Evolutionary conservation across 2,329 filamentous ascomycete species (phyloP).

Genomic region (Sordariomycetes sp.): DNA sequence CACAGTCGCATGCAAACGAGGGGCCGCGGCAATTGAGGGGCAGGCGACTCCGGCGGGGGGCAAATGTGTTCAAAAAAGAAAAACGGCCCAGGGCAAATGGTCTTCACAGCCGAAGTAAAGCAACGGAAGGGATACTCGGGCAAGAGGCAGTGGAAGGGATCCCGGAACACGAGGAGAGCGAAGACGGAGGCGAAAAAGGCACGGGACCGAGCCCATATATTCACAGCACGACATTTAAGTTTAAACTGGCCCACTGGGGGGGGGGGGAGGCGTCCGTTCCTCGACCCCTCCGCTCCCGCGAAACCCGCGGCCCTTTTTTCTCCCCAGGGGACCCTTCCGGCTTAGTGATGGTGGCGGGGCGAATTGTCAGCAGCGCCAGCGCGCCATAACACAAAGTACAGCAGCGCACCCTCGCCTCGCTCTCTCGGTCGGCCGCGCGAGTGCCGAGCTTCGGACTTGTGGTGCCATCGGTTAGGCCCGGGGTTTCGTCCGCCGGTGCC

Average conservation of each 20-base stretch:
- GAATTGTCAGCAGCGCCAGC: constrained; percentile 2
- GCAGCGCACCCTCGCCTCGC: too few species aligned
- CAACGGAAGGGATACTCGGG: background rate
- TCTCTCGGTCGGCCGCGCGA: background rate
- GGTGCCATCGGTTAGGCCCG: background rate
- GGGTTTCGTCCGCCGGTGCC: background rate
- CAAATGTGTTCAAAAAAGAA: background rate
- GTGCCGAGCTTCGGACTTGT: background rate
- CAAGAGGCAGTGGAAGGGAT: background rate
- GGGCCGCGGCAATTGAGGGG: constrained; percentile 5
- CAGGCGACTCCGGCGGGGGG: background rate
- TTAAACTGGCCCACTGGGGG: background rate
- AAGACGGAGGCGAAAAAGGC: background rate
- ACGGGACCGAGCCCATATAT: background rate
- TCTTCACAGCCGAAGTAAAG: background rate
- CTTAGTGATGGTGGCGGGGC: constrained; percentile 2
- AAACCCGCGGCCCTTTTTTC: background rate
- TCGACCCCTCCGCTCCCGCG: background rate
- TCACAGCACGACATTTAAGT: background rate
- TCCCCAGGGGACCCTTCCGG: background rate
- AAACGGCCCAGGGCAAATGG: background rate
- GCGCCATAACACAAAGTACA: background rate
- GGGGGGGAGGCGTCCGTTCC: too few species aligned
- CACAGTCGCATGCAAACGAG: constrained; percentile 2
- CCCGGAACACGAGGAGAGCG: background rate